Base-by-base conservation (phyloP, 768 basidiomycete genomes). In the Leccinum longicurvipes region DNA sequence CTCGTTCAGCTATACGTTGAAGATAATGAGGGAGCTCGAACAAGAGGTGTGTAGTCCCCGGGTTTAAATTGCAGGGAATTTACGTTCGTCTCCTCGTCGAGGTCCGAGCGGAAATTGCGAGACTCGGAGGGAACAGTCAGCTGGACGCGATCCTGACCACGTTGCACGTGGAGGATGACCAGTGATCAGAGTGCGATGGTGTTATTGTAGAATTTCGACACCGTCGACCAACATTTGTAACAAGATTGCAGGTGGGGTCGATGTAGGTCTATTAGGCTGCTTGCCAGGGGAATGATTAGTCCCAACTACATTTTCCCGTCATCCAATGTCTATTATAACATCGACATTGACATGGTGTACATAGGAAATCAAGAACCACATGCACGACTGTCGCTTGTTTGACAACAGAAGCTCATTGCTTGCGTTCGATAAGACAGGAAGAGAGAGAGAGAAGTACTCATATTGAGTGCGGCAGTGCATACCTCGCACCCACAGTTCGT, bases 1-100 rank as follows among this genome's bases (percentile, higher is more conserved):
- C 31, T 94, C 93, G 0, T 96, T 98, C 61, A 85, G 81, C 2
- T 98, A 98, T 67, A 97, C 94, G 0, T 67, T 85, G 4, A 68
- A 73, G 0, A 90, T 97, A 3, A 75, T 98, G 53, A 65, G 69
- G 14, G 79, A 72, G 3, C 75, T 98, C 4, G 89, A 91, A 59
- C 65, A 63, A 25, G 88, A 93, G 72, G 69, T 71, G 10, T 14
- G 64, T 57, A 42, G 9, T 46, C 17, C 11, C 1, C 6, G 2
- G n/a, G n/a, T 3, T 21, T 6, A 9, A 14, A 11, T 44, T 11
- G 6, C 34, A 12, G 14, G 19, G 8, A 12, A 24, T 7, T 64
- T 9, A 53, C 11, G 21, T 15, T 32, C 23, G 23, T 42, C 23
- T 5, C 6, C 3, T 32, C 23, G 7, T 42, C 42, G 45, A 72